Conservation (phyloP, 768 basidiomycete genomes). For the Symmetrospora coprosmae region DNA sequence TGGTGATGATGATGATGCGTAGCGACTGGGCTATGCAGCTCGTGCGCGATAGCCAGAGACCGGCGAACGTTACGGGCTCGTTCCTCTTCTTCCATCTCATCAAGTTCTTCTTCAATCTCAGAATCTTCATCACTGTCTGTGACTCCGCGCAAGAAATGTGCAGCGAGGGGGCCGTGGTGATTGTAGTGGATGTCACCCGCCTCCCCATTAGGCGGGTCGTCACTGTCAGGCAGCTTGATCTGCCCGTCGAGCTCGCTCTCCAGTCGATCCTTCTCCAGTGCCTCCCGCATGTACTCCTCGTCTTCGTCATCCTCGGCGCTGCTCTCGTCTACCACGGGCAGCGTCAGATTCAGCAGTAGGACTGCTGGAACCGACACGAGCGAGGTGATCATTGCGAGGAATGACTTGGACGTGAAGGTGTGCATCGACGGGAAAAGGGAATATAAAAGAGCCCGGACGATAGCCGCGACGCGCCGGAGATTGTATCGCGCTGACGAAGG, state of each 20-base stretch:
- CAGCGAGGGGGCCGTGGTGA: neutral
- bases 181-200: constrained; percentile 27
- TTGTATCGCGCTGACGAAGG: too few species aligned
- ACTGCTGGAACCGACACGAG: constrained; percentile 77
- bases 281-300: constrained; percentile 42
- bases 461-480: neutral
- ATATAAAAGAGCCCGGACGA: constrained; percentile 39
- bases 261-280: constrained; percentile 55
- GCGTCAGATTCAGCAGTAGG: constrained; percentile 65
- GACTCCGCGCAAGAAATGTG: neutral
- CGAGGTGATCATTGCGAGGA: constrained; percentile 56
- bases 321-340: constrained; percentile 60
- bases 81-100: neutral
- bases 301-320: constrained; percentile 41
- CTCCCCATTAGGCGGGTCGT: constrained; percentile 24
- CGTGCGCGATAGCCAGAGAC: constrained; percentile 20
- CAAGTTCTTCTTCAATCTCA: neutral
- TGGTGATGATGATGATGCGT: constrained; percentile 27
- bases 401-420: constrained; percentile 54
- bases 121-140: neutral
- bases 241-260: constrained; percentile 54
- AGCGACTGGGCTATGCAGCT: constrained; percentile 24
- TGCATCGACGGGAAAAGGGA: constrained; percentile 76
- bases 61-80: neutral
- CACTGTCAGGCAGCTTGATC: too few species aligned